Base-by-base conservation (phyloP, 257 asterid species). In the Ilex asprella region DNA sequence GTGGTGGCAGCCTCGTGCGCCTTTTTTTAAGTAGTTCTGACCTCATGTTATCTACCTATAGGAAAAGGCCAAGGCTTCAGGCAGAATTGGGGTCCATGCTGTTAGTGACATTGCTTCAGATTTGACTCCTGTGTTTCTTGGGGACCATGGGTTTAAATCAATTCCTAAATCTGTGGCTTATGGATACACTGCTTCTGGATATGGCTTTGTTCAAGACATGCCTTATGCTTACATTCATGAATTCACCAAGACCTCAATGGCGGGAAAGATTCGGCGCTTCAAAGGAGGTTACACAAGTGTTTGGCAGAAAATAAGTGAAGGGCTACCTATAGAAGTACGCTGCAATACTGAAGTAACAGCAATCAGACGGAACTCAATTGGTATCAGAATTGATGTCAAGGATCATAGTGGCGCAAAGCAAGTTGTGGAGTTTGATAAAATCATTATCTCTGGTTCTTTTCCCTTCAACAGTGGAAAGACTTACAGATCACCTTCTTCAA, bases 151-250 rank as follows among this genome's bases (percentile, higher is more conserved):
- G 52, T 16, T 88, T 47, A 77, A 76, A 64, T 76, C 85, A 2
- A 72, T 86, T 31, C 95, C 96, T 0, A 80, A 82, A 71, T 80
- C 96, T 16, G 95, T 88, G 49, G 84, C 82, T 31, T 84, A 84
- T 58, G 96, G 96, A 7, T 88, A 80, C 55, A 88, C 95, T 11
- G 96, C 96, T 67, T 88, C 95, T 5, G 96, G 96, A 62, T 88
- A 86, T 60, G 95, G 96, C 49, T 88, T 83, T 61, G 82, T 81
- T 53, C 93, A 84, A 66, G 96, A 88, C 67, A 84, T 88, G 92
- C 79, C 95, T 27, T 88, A 88, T 43, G 93, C 93, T 0, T 88
- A 88, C 70, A 62, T 86, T 51, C 95, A 88, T 39, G 96, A 88
- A 65, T 88, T 88, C 74, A 88, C 85, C 7, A 72, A 85, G 55